Conservation (phyloP, 2,329 filamentous ascomycete species). For the Celoporthe dispersa region DNA sequence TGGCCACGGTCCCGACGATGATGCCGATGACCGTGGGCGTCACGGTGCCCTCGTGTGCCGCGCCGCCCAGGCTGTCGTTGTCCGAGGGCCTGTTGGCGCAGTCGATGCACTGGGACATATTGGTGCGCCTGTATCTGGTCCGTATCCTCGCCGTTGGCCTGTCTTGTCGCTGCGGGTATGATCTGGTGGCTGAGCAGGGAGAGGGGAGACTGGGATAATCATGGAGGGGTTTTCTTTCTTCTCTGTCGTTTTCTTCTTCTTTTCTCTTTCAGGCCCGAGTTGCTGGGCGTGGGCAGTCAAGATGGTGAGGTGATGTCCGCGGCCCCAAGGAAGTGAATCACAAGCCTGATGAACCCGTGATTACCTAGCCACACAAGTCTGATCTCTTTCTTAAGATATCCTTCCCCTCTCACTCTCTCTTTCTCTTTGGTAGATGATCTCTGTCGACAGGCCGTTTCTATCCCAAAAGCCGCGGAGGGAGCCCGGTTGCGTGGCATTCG, state of each 20-base stretch:
- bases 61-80: slow-evolving; percentile 28
- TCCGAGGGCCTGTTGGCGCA: slow-evolving; percentile 28
- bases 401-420: no score
- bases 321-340: background rate
- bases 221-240: no score
- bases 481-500: background rate
- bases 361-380: background rate
- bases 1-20: slow-evolving; percentile 26
- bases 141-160: no score
- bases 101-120: slow-evolving; percentile 29
- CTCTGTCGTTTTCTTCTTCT: no score
- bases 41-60: slow-evolving; percentile 22
- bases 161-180: no score
- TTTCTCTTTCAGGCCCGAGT: no score
- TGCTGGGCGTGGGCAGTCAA: no score
- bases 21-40: slow-evolving; percentile 29
- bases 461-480: no score
- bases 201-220: no score
- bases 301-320: background rate
- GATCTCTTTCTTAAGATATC: background rate
- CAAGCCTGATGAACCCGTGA: background rate
- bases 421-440: no score
- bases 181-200: no score
- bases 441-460: no score
- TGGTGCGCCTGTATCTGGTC: background rate